A percentile compares a stretch with the other conserved stretches of the same genome.
These are phyloP conservation scores for Xylaria sp. DNA, from an alignment of 495 filamentous ascomycete genomes.

Conservation along the genomic window DNA sequence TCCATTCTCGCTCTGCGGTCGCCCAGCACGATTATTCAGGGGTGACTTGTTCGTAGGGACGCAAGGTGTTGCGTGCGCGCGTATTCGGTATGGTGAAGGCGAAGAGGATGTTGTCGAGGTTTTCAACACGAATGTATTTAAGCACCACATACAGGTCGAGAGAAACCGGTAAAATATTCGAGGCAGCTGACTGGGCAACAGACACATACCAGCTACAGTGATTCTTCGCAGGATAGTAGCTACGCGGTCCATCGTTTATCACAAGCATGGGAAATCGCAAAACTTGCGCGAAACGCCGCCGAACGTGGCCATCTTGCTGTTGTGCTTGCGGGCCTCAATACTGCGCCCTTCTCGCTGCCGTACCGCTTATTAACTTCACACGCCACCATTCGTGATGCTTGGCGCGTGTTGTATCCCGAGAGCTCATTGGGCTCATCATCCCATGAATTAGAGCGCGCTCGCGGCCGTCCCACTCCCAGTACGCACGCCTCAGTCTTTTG, in stretches of 20 bases:
- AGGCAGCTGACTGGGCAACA: constrained; percentile 37
- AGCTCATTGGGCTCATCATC: constrained; percentile 75
- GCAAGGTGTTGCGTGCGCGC: constrained; percentile 81
- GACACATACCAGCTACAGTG: constrained; percentile 88
- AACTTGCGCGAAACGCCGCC: constrained; percentile 83
- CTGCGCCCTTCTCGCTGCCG: constrained; percentile 86
- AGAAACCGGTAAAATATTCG: background rate
- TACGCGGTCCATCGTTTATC: constrained; percentile 90
- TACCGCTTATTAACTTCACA: constrained; percentile 82
- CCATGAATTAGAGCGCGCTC: constrained; percentile 66
- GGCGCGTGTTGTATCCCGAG: constrained; percentile 80
- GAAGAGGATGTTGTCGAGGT: constrained; percentile 80
- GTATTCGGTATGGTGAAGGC: constrained; percentile 73
- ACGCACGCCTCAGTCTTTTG: background rate
- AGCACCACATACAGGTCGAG: background rate
- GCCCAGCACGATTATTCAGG: constrained; percentile 89
- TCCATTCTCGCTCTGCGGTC: constrained; percentile 87
- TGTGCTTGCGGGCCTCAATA: constrained; percentile 93
- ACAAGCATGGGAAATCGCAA: constrained; percentile 97
- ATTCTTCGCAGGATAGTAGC: constrained; percentile 71
- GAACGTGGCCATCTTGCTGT: constrained; percentile 86
- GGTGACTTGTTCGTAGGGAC: constrained; percentile 97
- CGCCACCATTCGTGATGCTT: constrained; percentile 80
- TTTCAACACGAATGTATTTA: constrained; percentile 81
- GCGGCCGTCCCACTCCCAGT: constrained; percentile 63